These are phyloP conservation scores for Rubus idaeus DNA, from an alignment of 306 rosid species.

Conservation along the genomic window DNA sequence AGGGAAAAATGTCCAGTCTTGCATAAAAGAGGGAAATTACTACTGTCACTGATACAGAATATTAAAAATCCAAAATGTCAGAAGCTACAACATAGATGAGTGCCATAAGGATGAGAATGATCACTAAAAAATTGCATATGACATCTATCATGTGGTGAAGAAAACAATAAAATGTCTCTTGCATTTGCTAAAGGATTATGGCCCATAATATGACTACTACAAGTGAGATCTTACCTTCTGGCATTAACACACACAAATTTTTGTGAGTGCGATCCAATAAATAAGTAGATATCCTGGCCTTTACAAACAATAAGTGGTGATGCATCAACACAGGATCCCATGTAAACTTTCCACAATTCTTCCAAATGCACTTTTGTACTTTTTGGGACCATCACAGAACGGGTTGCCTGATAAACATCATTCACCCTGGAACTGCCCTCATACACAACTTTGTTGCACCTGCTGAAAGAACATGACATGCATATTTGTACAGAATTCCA, in stretches of 20 bases:
- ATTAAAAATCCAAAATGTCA: neutral
- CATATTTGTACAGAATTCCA: slow-evolving; percentile 47
- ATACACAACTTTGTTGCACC: slow-evolving; percentile 71
- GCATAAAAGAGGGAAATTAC: neutral
- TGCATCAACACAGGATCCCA: slow-evolving; percentile 95
- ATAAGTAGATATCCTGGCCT: slow-evolving; percentile 54
- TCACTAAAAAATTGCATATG: neutral
- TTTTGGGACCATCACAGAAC: slow-evolving; percentile 43
- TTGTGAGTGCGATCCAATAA: slow-evolving; percentile 87
- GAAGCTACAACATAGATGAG: neutral
- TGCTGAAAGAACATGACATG: slow-evolving; percentile 62
- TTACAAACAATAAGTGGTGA: slow-evolving; percentile 73
- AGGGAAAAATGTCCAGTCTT: neutral
- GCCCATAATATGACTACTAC: slow-evolving; percentile 6
- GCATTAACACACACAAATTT: slow-evolving; percentile 80
- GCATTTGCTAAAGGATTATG: neutral
- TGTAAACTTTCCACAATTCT: slow-evolving; percentile 68
- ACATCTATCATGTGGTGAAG: neutral
- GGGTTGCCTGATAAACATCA: slow-evolving; percentile 31
- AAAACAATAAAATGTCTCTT: neutral
- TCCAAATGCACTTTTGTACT: slow-evolving; percentile 44
- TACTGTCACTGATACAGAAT: neutral
- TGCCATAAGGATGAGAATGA: neutral
- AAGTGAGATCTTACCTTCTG: slow-evolving; percentile 53
- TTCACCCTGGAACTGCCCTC: slow-evolving; percentile 31